phyloP scores from a whole-genome alignment of 306 rosid genomes.

The Dryas drummondii region DNA sequence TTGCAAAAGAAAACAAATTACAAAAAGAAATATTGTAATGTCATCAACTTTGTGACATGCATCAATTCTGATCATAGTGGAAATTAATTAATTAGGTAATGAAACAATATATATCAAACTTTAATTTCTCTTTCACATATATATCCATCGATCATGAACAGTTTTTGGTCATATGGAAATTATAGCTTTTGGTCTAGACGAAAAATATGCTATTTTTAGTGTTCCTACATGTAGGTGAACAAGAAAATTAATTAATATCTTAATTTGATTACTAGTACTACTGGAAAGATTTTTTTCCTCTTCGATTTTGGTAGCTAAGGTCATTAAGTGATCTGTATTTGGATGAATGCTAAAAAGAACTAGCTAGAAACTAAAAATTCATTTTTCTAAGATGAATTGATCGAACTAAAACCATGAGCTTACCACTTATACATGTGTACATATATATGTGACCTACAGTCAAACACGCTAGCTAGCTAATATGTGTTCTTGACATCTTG shows the following conservation, averaged over 20 bases:
- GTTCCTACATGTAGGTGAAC: too few species aligned
- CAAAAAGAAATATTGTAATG: neutral
- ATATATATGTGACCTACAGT: neutral
- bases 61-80: too few species aligned
- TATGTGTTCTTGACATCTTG: neutral
- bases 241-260: too few species aligned
- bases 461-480: slow-evolving; percentile 18
- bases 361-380: neutral
- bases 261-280: too few species aligned
- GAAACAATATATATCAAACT: neutral
- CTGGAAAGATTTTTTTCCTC: neutral
- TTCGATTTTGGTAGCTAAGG: neutral
- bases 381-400: slow-evolving; percentile 17
- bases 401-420: slow-evolving; percentile 7
- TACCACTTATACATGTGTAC: neutral
- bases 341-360: neutral
- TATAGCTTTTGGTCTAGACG: too few species aligned
- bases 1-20: neutral
- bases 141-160: too few species aligned
- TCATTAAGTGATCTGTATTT: neutral
- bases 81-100: neutral
- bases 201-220: too few species aligned
- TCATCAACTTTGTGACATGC: neutral
- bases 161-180: too few species aligned
- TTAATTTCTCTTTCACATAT: too few species aligned